Evolutionary conservation across 768 basidiomycete species (phyloP), one percentile per base, ranked within the genome.

Genomic region (Pleurotus cornucopiae): DNA sequence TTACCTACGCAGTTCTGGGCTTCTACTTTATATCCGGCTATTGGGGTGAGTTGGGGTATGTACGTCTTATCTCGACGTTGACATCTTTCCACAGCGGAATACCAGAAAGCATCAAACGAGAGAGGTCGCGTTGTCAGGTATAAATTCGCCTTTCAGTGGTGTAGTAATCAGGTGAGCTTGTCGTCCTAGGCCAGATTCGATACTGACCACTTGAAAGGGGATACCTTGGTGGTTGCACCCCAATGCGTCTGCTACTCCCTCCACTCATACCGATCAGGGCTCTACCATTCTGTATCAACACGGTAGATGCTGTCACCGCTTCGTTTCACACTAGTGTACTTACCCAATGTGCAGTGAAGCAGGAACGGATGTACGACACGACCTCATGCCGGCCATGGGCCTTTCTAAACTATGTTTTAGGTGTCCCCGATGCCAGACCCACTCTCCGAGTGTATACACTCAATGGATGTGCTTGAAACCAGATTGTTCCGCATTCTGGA

Each of bases 111-210:
- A 5, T 68, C 67, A 7, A 83, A 80, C 57, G 69, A 71, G 14
- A 67, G 62, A 30, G 79, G 80, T 9, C 71, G 69, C n/a, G 81
- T 89, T n/a, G 77, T 89, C 11, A 76, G 90, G 5, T 89, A 83
- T 66, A 93, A 92, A 66, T 91, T 93, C 62, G 84, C 86, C 4
- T 93, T 93, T 60, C 86, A 87, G 61, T 93, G 90, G 89, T 89
- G 88, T 60, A 80, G 85, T 58, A 79, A 75, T 43, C 91, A 92
- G 72, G 88, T 69, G 60, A 52, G 62, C 26, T 18, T 38, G 48
- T 12, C 26, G 26, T 38, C 21, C 54, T 23, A 12, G 38, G 34
- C 14, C 16, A 46, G 38, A 20, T 56, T 20, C 16, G 30, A 34
- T 12, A 20, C 14, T 45, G 37, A 37, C 30, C 9, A 23, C 46